Conservation (phyloP, 805 yeast species). For the Sungouiella thailandica region DNA sequence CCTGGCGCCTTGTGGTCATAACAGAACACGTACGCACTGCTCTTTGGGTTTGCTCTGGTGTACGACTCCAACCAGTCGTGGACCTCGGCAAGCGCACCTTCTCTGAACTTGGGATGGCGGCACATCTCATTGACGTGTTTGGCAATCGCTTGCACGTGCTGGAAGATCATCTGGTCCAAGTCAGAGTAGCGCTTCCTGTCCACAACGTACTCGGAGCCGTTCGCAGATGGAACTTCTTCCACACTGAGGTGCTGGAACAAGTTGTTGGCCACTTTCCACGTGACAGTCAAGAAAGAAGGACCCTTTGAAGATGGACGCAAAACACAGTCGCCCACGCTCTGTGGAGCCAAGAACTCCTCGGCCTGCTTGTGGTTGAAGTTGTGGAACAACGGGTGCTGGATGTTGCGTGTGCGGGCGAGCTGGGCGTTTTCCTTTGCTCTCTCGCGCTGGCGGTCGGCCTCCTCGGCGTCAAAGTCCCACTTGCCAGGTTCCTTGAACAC, state of each 20-base stretch:
- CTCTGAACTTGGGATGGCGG: slow-evolving; percentile 81
- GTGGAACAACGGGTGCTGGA: slow-evolving; percentile 88
- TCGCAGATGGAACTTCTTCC: slow-evolving; percentile 64
- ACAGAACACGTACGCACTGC: slow-evolving; percentile 87
- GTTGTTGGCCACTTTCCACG: slow-evolving; percentile 94
- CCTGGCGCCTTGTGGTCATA: slow-evolving; percentile 90
- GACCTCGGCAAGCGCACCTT: slow-evolving; percentile 74
- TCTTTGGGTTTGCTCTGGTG: slow-evolving; percentile 84
- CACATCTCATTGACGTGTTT: slow-evolving; percentile 79
- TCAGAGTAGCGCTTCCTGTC: slow-evolving; percentile 74
- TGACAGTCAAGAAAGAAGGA: slow-evolving; percentile 78
- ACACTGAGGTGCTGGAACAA: slow-evolving; percentile 90
- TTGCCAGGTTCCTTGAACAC: slow-evolving; percentile 51
- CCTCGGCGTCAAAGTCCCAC: slow-evolving; percentile 81
- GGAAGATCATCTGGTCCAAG: slow-evolving; percentile 87
- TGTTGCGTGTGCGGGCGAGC: slow-evolving; percentile 65
- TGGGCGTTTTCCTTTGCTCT: slow-evolving; percentile 58
- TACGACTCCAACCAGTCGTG: slow-evolving; percentile 83
- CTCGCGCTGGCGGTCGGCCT: slow-evolving; percentile 56
- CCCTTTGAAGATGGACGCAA: slow-evolving; percentile 94
- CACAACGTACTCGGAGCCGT: slow-evolving; percentile 56
- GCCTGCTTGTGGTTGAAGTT: slow-evolving; percentile 84
- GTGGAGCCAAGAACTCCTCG: slow-evolving; percentile 85
- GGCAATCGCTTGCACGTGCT: slow-evolving; percentile 80
- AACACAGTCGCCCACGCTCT: slow-evolving; percentile 85